Evolutionary conservation across 164 flowering plant species (phyloP).

Genomic region (Aristolochia californica): DNA sequence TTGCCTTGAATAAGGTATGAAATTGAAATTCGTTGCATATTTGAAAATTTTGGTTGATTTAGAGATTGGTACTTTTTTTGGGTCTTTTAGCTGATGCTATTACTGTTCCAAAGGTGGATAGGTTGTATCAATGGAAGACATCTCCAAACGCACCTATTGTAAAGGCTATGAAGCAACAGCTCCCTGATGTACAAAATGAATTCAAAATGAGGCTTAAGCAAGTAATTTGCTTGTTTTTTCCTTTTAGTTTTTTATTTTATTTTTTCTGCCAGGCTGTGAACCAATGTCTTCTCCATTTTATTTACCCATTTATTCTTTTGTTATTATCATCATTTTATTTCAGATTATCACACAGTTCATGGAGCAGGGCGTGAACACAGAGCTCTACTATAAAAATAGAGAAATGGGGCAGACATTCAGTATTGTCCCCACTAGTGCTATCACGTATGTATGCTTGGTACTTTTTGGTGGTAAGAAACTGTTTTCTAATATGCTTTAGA

Average conservation of each 20-base stretch:
- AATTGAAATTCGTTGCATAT: neutral
- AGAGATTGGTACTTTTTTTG: neutral
- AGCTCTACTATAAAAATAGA: constrained; percentile 80
- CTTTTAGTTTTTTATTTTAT: neutral
- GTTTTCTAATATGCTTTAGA: neutral
- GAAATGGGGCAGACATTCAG: constrained; percentile 87
- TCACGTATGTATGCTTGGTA: constrained; percentile 41
- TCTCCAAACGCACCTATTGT: constrained; percentile 71
- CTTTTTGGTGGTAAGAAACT: too few relatives aligned
- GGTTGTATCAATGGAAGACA: constrained; percentile 93
- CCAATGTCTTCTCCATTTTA: neutral
- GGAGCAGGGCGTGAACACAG: constrained; percentile 91
- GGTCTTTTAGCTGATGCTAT: constrained; percentile 1
- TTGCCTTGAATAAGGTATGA: constrained; percentile 87
- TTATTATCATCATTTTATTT: neutral
- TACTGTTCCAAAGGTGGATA: constrained; percentile 56
- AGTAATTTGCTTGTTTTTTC: constrained; percentile 22
- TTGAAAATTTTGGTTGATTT: too few relatives aligned
- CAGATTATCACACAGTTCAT: constrained; percentile 72
- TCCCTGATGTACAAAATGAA: constrained; percentile 73
- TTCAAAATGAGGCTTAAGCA: constrained; percentile 63
- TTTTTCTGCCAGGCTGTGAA: neutral
- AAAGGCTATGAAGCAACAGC: constrained; percentile 71
- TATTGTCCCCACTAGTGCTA: constrained; percentile 96
- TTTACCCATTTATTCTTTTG: neutral